A percentile compares a stretch with the other conserved stretches of the same genome.
phyloP scores from a whole-genome alignment of 1,284 basidiomycete genomes.

The Blastosporella zonata region DNA sequence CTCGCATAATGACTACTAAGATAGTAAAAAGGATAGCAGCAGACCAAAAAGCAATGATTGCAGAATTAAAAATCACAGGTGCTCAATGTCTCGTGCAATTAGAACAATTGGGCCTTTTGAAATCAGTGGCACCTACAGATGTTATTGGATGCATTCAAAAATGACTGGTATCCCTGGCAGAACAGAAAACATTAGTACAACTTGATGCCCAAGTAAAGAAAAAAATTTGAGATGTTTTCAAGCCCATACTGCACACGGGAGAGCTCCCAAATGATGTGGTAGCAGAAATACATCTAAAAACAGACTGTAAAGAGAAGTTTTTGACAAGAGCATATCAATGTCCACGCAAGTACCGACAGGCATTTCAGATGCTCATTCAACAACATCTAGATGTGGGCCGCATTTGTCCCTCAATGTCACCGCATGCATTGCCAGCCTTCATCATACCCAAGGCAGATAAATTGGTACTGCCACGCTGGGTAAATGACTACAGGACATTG shows the following conservation, averaged over 20 bases:
- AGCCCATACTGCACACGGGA: neutral
- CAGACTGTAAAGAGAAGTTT: neutral
- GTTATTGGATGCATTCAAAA: neutral
- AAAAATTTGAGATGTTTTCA: neutral
- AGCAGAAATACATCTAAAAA: neutral
- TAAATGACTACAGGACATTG: constrained; percentile 11
- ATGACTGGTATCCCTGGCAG: neutral
- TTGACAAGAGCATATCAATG: neutral
- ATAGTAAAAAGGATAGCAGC: too few relatives aligned
- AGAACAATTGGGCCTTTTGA: neutral
- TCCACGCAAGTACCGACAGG: neutral
- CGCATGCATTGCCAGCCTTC: constrained; percentile 14
- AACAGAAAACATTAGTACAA: neutral
- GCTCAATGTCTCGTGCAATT: neutral
- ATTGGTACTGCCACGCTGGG: constrained; percentile 13
- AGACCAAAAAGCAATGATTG: too few relatives aligned
- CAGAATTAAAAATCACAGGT: neutral
- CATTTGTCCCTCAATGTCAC: constrained; percentile 14
- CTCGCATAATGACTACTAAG: too few relatives aligned
- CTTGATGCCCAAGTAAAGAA: neutral
- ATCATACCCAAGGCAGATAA: constrained; percentile 14
- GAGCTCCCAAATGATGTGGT: neutral
- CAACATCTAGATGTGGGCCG: constrained; percentile 13
- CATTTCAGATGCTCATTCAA: neutral
- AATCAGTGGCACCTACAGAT: neutral